Base-by-base conservation (phyloP, 1,284 basidiomycete species). In the Ceratobasidium sp. region DNA sequence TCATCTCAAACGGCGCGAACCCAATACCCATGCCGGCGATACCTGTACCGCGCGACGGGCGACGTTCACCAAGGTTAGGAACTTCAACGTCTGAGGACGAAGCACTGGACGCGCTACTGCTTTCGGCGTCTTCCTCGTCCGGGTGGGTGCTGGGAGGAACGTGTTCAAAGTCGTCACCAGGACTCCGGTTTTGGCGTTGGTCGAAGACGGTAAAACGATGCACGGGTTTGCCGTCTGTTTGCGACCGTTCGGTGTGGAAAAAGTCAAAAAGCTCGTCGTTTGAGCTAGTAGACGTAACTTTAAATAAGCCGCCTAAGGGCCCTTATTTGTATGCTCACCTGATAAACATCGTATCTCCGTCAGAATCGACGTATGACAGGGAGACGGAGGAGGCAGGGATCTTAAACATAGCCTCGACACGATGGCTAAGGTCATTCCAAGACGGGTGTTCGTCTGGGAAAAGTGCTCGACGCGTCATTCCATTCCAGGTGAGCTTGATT, bases 321-420 rank as follows among this genome's bases (percentile, higher is more conserved):
- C 14, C 18, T 30, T 53, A 30, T 32, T 30, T 26, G 28, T 4
- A 10, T 2, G 32, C 52, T 18, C 1, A 53, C 52, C 14, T 53
- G 52, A 53, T 53, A 43, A 53, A 43, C 52, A 69, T 57, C 52
- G 65, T 69, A 36, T 69, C 65, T 32, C 71, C 71, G 50, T 74
- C 73, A 21, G 53, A 30, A 52, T 74, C 73, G 21, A 70, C 59
- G 45, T 74, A 74, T n/a, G 73, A 72, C 26, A 74, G 21, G 12
- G 46, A 64, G 39, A 74, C 64, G 21, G 64, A 64, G 16, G 43
- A 41, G 28, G 71, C 57, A 14, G 61, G 61, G 18, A 74, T 46
- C 18, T 26, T 30, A 43, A 72, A 74, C 46, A 72, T 50, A 12
- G 34, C 30, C 65, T 74, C 71, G 50, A 72, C 65, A 34, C 72